A percentile compares a stretch with the other conserved stretches of the same genome.
Conservation (phyloP, 768 basidiomycete species). For the Xerocomus spinulosus region DNA sequence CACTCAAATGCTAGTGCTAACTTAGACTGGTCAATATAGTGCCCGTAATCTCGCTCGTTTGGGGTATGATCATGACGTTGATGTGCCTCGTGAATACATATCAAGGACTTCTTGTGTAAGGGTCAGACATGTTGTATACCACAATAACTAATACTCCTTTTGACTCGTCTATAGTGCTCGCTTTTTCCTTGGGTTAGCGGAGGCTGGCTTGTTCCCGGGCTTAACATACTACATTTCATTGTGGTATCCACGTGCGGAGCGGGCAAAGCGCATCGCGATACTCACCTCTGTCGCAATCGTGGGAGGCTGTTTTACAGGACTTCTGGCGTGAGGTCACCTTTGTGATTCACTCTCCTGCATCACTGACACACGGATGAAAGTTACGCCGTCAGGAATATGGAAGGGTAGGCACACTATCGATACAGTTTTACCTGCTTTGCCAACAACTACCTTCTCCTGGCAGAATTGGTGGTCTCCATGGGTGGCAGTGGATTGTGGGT, state of each 20-base stretch:
- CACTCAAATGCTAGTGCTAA: background rate
- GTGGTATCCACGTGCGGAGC: slow-evolving; percentile 58
- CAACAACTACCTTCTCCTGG: background rate
- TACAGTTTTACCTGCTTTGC: too few species aligned
- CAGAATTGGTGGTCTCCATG: slow-evolving; percentile 30
- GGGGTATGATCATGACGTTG: slow-evolving; percentile 35
- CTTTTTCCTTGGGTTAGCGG: slow-evolving; percentile 43
- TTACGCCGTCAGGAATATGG: slow-evolving; percentile 32
- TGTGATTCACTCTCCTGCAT: background rate
- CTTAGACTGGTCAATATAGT: too few species aligned
- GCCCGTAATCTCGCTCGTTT: slow-evolving; percentile 33
- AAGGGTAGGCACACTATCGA: slow-evolving; percentile 31
- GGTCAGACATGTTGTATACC: background rate
- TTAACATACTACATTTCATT: slow-evolving; percentile 42
- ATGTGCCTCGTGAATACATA: slow-evolving; percentile 36
- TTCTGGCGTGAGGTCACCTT: slow-evolving; percentile 37
- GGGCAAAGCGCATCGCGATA: slow-evolving; percentile 50
- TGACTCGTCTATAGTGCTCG: too few species aligned
- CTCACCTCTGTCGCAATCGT: slow-evolving; percentile 59
- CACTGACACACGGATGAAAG: slow-evolving; percentile 18
- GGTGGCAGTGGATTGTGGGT: slow-evolving; percentile 39
- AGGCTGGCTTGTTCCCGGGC: slow-evolving; percentile 41
- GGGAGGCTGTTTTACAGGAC: slow-evolving; percentile 46
- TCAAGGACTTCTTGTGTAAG: slow-evolving; percentile 29
- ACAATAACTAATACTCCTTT: slow-evolving; percentile 3